Evolutionary conservation across 192 early-diverging fungal genomes (phyloP).

Genomic region (Oehlia diaphana): DNA sequence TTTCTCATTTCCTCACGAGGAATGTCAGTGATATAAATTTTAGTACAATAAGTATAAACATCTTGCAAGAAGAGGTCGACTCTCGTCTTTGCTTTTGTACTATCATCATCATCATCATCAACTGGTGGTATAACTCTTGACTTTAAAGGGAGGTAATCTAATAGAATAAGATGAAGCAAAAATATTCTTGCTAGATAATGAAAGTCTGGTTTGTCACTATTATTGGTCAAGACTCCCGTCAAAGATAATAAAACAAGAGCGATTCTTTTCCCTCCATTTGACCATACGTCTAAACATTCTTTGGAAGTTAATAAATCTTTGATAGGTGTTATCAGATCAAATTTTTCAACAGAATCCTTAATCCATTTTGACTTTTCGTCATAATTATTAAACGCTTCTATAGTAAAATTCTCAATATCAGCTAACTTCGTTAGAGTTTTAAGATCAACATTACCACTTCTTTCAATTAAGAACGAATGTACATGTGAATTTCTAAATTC

Average conservation of each 20-base stretch:
- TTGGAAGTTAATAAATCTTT: background rate
- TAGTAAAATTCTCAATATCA: too few species aligned
- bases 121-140: background rate
- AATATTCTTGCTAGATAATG: slow-evolving; percentile 3
- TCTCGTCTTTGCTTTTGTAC: too few species aligned
- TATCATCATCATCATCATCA: too few species aligned
- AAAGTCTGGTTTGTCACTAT: background rate
- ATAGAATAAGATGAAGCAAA: slow-evolving; percentile 22
- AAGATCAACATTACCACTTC: background rate
- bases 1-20: background rate
- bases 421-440: background rate
- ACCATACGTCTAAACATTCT: background rate
- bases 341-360: background rate
- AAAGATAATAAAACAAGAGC: background rate
- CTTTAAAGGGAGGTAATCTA: slow-evolving; percentile 30
- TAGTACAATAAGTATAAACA: slow-evolving; percentile 8
- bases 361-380: background rate
- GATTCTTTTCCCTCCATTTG: slow-evolving; percentile 3
- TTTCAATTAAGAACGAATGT: slow-evolving; percentile 14
- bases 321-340: background rate
- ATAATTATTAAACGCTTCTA: background rate
- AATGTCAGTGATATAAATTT: background rate
- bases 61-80: background rate
- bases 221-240: background rate
- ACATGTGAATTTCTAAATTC: slow-evolving; percentile 20